phyloP scores from a whole-genome alignment of 1,139 yeast genomes.

The Nakaseomyces nivariensis region DNA sequence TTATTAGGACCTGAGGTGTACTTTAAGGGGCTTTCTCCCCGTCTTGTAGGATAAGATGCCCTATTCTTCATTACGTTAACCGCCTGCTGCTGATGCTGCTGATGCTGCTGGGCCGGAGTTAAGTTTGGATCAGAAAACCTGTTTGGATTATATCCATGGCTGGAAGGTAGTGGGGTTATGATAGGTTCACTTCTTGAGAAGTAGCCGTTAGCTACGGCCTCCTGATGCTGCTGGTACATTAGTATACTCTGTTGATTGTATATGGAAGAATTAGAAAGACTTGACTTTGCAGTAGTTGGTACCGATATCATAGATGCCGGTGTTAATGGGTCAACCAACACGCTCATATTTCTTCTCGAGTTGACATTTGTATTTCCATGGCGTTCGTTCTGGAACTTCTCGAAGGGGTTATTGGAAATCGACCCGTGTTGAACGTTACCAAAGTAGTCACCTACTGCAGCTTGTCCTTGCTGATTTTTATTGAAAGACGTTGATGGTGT shows the following conservation, averaged over 20 bases:
- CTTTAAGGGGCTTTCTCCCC: slow-evolving; percentile 1
- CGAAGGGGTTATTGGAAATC: background rate
- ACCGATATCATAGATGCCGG: slow-evolving; percentile 14
- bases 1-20: background rate
- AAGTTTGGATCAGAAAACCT: background rate
- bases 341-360: slow-evolving; percentile 28
- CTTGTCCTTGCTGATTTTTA: background rate
- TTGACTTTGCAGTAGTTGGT: slow-evolving; percentile 6
- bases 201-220: background rate
- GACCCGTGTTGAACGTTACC: background rate
- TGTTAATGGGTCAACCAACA: slow-evolving; percentile 31
- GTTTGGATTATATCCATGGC: background rate
- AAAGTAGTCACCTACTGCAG: slow-evolving; percentile 1
- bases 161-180: background rate
- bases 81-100: background rate
- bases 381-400: slow-evolving; percentile 1
- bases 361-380: slow-evolving; percentile 6
- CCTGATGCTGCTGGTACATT: slow-evolving; percentile 1
- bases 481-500: background rate
- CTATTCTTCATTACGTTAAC: background rate
- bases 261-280: background rate
- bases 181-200: slow-evolving; percentile 1
- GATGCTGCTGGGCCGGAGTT: background rate
- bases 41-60: background rate
- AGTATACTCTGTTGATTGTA: background rate